Evolutionary conservation across 1,139 yeast species (phyloP).

Genomic region (Saccharomyces hybrid): DNA sequence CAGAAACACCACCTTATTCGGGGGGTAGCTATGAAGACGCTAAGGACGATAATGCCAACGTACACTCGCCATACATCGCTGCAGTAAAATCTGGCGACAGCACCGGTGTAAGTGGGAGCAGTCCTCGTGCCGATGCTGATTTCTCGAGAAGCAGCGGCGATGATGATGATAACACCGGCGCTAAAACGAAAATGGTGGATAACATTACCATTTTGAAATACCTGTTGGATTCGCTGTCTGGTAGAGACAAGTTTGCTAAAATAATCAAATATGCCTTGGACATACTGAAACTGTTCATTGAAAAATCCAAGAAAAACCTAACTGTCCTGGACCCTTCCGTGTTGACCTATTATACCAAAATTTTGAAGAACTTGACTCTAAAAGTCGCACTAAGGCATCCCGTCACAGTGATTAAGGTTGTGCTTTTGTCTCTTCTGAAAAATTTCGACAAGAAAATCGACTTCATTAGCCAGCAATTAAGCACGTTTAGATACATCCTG

Average conservation of each 20-base stretch:
- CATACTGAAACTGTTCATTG: slow-evolving; percentile 44
- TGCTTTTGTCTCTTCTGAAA: slow-evolving; percentile 11
- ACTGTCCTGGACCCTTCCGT: slow-evolving; percentile 13
- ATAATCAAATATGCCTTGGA: slow-evolving; percentile 52
- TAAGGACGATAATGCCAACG: not conserved
- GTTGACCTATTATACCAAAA: slow-evolving; percentile 20
- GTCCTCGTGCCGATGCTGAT: too few species aligned
- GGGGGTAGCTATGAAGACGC: not conserved
- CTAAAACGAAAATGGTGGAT: not conserved
- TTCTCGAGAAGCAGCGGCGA: not conserved
- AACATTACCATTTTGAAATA: slow-evolving; percentile 37
- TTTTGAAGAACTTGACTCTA: slow-evolving; percentile 23
- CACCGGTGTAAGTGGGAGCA: not conserved
- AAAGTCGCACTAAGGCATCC: slow-evolving; percentile 21
- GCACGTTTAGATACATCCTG: slow-evolving; percentile 58
- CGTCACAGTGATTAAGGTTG: slow-evolving; percentile 11
- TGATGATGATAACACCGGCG: not conserved
- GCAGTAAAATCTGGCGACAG: too few species aligned
- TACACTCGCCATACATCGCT: not conserved
- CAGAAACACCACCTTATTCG: not conserved
- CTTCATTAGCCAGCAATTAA: slow-evolving; percentile 45
- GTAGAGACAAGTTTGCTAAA: slow-evolving; percentile 67
- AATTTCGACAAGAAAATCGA: slow-evolving; percentile 34
- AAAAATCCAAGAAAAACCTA: slow-evolving; percentile 33
- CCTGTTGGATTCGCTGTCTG: slow-evolving; percentile 46